A percentile compares a stretch with the other conserved stretches of the same genome.
Conservation (phyloP, 805 yeast genomes). For the Schwanniomyces polymorphus region DNA sequence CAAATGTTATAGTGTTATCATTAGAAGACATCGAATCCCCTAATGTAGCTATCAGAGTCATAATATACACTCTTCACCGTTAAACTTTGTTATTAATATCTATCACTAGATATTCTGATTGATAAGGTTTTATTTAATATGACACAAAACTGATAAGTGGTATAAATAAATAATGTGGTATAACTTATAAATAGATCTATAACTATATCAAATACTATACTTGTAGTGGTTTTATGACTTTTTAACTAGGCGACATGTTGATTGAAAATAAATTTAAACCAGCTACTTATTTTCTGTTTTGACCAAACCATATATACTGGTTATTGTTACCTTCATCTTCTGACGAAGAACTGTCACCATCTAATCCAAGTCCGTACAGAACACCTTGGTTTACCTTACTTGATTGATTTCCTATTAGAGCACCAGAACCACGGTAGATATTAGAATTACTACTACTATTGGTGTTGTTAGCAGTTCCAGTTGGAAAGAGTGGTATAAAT, state of each 20-base stretch:
- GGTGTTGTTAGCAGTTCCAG: slow-evolving; percentile 4
- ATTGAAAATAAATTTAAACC: not conserved
- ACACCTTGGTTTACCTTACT: not conserved
- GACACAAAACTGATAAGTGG: not conserved
- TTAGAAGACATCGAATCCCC: slow-evolving; percentile 6
- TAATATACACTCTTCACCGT: not conserved
- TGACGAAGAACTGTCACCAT: not conserved
- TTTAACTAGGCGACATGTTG: not conserved
- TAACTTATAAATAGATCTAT: not conserved
- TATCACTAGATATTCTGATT: not conserved
- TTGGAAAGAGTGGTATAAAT: not conserved
- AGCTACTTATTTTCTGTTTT: slow-evolving; percentile 19
- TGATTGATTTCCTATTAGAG: not conserved
- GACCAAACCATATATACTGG: slow-evolving; percentile 40
- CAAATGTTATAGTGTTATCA: slow-evolving; percentile 31
- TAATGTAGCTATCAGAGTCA: slow-evolving; percentile 2
- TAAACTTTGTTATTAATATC: not conserved
- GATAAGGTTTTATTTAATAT: not conserved
- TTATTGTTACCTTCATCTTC: slow-evolving; percentile 7
- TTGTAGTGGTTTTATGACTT: not conserved
- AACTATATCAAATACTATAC: not conserved
- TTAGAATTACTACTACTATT: slow-evolving; percentile 11
- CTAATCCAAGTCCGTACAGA: not conserved
- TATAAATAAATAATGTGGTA: not conserved
- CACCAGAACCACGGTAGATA: not conserved